Evolutionary conservation across 208 protist genomes (phyloP).

Genomic region (Acanthamoeba quina): DNA sequence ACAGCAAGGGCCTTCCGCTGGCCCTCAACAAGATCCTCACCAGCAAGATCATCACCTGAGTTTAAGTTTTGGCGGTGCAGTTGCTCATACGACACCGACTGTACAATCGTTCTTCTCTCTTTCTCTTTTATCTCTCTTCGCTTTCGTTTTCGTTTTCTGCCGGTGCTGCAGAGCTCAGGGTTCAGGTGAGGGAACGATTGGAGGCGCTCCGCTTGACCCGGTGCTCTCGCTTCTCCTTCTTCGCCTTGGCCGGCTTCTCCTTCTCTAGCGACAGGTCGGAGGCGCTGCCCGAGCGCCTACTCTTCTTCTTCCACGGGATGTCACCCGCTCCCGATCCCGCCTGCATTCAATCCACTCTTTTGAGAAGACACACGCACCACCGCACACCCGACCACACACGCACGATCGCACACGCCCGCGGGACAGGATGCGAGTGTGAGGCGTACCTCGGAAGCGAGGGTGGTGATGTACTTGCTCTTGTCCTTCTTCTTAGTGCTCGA

Average conservation of each 20-base stretch:
- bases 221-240: conserved; percentile 10
- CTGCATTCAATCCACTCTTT: background rate
- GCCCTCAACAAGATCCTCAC: conserved; percentile 91
- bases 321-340: background rate
- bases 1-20: conserved; percentile 91
- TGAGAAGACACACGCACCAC: background rate
- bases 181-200: too few species aligned
- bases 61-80: background rate
- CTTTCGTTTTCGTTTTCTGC: background rate
- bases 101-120: background rate
- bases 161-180: too few species aligned
- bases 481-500: too few species aligned
- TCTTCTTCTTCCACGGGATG: conserved; percentile 34
- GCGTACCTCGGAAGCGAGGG: too few species aligned
- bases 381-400: background rate
- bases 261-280: too few species aligned
- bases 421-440: too few species aligned
- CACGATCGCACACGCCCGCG: background rate
- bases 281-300: background rate
- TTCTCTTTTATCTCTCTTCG: background rate
- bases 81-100: too few species aligned
- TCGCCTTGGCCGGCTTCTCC: background rate
- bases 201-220: too few species aligned
- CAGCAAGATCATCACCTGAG: conserved; percentile 30
- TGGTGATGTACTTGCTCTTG: too few species aligned